Evolutionary conservation across 371 early-diverging fungal genomes (phyloP), one percentile per base, ranked within the genome.

Genomic region (Umbelopsis sp.): DNA sequence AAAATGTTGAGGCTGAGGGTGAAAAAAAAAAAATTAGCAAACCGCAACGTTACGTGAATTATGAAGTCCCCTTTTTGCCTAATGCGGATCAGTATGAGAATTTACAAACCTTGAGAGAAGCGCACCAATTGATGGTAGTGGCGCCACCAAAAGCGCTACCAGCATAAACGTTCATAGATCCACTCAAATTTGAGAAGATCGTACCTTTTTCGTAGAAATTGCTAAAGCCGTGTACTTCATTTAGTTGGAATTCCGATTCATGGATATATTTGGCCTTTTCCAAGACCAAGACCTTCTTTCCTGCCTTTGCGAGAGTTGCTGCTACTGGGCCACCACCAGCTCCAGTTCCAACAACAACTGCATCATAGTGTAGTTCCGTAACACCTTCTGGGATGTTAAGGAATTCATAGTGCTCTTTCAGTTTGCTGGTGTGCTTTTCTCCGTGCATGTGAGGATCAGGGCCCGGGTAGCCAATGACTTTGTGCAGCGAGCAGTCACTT

Each of bases 61-160:
- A 64, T 11, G 44, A 64, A 44, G 38, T 45, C 12, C 14, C 29
- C 44, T 64, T 64, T 64, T 44, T 64, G n/a, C 22, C 44, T 44
- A 44, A 44, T 44, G 14, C 4, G 32, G 32, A 50, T 22, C 63
- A 50, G 4, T 22, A 25, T 57, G 45, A 16, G 3, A 25, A 10
- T 48, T 18, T 7, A 20, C 44, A 32, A 80, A 87, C 88, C 82
- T 86, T 83, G 7, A 92, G 76, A n/a, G 86, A 89, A 6, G 89
- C 91, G 50, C 83, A 83, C 92, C 92, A 90, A 73, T 86, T 85
- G 32, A 89, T 75, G 3, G 87, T 85, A 52, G 89, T 87, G 22
- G 92, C 91, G 70, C 91, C 92, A 50, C 93, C 93, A 78, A 89
- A 88, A 14, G 85, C 83, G 45, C 79, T 76, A 14, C 91, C 93